These are phyloP conservation scores for Nigrograna mackinnonii DNA, from an alignment of 2,329 filamentous ascomycete species.

Conservation along the genomic window DNA sequence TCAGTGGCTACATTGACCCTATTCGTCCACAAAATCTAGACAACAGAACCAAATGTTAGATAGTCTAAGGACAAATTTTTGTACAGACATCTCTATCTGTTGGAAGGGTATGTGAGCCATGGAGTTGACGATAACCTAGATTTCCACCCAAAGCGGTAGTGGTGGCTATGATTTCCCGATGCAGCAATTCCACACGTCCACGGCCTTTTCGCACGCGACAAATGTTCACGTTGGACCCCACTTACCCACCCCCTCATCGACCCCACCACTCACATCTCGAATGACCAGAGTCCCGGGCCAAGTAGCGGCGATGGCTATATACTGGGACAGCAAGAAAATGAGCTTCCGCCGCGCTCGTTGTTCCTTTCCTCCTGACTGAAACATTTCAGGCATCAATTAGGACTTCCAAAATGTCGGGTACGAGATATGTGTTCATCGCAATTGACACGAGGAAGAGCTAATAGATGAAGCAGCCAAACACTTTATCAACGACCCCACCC, in stretches of 20 bases:
- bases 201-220: background rate
- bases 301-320: too few species aligned
- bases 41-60: background rate
- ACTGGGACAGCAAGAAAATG: background rate
- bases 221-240: background rate
- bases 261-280: too few species aligned
- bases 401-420: background rate
- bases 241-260: too few species aligned
- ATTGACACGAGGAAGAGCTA: background rate
- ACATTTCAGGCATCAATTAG: background rate
- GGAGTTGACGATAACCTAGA: background rate
- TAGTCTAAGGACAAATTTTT: background rate
- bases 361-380: background rate
- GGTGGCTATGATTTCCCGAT: background rate
- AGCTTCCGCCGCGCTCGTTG: background rate
- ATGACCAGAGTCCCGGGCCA: too few species aligned
- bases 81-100: too few species aligned
- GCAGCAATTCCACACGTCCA: background rate
- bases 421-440: background rate
- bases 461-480: conserved; percentile 62
- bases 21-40: background rate
- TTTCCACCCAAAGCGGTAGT: background rate
- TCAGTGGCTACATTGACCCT: background rate
- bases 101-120: too few species aligned
- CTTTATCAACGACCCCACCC: conserved; percentile 82